These are phyloP conservation scores for Xylaria grammica DNA, from an alignment of 495 filamentous ascomycete species.

Conservation along the genomic window DNA sequence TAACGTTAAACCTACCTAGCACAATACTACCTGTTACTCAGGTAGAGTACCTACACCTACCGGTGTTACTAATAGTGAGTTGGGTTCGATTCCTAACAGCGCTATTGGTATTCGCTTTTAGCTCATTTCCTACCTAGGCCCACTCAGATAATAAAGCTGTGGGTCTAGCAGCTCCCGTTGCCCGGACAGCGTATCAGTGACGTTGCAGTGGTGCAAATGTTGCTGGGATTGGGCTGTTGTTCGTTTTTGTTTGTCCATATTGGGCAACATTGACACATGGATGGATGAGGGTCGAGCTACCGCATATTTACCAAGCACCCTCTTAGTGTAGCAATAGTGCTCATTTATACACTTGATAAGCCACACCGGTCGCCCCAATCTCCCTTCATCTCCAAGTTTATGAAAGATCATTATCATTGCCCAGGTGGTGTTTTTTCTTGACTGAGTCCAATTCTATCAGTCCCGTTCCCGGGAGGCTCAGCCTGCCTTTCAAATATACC, in stretches of 20 bases:
- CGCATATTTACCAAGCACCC: slow-evolving; percentile 27
- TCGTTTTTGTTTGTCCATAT: slow-evolving; percentile 37
- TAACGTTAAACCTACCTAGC: neutral
- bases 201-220: slow-evolving; percentile 32
- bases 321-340: slow-evolving; percentile 10
- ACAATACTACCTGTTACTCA: no score
- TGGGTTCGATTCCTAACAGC: no score
- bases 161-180: slow-evolving; percentile 33
- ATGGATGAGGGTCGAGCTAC: slow-evolving; percentile 14
- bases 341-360: slow-evolving; percentile 6
- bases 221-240: slow-evolving; percentile 35
- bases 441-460: slow-evolving; percentile 4
- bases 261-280: slow-evolving; percentile 19
- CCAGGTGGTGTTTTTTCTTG: neutral
- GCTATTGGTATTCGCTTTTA: no score
- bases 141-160: no score
- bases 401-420: slow-evolving; percentile 13
- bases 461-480: slow-evolving; percentile 6
- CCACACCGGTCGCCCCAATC: neutral
- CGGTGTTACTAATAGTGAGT: no score
- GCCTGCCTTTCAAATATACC: slow-evolving; percentile 6
- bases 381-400: neutral
- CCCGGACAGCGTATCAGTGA: slow-evolving; percentile 30
- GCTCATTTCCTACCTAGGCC: no score
- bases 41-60: no score